Evolutionary conservation across 2,329 filamentous ascomycete genomes (phyloP).

Genomic region (Plectosphaerella cucumerina): DNA sequence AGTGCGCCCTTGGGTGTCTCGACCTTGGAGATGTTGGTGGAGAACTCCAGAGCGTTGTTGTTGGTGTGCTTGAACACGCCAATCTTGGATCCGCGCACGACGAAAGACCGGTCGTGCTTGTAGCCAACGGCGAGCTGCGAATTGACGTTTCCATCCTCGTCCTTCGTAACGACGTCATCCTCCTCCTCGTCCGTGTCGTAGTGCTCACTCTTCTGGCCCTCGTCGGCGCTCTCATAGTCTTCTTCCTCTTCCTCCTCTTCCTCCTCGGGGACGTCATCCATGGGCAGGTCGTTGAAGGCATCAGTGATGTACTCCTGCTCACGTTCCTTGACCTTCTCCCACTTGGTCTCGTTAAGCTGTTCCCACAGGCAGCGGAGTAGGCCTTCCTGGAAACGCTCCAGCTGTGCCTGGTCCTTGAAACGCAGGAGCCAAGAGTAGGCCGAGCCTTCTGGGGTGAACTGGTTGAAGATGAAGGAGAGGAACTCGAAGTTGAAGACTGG

Average conservation of each 20-base stretch:
- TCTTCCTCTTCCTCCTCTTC: constrained; percentile 47
- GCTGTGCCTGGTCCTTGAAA: constrained; percentile 76
- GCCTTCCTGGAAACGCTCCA: constrained; percentile 88
- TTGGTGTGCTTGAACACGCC: constrained; percentile 96
- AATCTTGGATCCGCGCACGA: constrained; percentile 95
- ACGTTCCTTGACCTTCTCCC: constrained; percentile 86
- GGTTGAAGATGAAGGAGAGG: constrained; percentile 98
- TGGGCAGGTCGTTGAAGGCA: constrained; percentile 88
- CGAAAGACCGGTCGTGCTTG: constrained; percentile 95
- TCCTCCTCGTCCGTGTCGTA: constrained; percentile 71
- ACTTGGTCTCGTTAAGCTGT: constrained; percentile 89
- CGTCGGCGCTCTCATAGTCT: constrained; percentile 58
- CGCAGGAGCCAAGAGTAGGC: constrained; percentile 94
- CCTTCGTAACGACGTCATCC: constrained; percentile 63
- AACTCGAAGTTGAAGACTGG: constrained; percentile 98
- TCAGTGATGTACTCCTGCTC: constrained; percentile 94
- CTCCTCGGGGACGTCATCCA: constrained; percentile 66
- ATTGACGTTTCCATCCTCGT: constrained; percentile 80
- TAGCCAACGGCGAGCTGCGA: constrained; percentile 93
- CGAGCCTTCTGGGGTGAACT: constrained; percentile 81
- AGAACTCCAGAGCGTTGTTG: constrained; percentile 91
- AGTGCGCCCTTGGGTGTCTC: constrained; percentile 81
- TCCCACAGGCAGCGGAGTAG: constrained; percentile 97
- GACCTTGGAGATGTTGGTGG: constrained; percentile 95
- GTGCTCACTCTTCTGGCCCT: constrained; percentile 65